Evolutionary conservation across 768 basidiomycete genomes (phyloP).

Genomic region (Amanita molliuscula): DNA sequence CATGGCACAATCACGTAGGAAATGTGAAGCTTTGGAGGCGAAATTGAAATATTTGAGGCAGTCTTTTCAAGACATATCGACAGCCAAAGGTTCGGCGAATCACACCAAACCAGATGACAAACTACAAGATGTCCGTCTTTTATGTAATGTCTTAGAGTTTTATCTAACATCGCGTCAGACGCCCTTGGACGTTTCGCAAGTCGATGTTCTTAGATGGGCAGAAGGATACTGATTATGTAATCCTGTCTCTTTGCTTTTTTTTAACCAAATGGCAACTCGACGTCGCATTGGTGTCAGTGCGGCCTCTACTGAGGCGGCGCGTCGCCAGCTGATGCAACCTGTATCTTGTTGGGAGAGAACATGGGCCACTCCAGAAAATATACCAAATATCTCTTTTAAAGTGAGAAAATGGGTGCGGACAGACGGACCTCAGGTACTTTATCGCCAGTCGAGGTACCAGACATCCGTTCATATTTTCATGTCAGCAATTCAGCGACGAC

Average conservation of each 20-base stretch:
- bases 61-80: constrained; percentile 14
- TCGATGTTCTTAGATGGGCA: constrained; percentile 48
- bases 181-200: constrained; percentile 14
- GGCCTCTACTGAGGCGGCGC: constrained; percentile 71
- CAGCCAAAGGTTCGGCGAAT: not conserved
- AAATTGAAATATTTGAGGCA: constrained; percentile 48
- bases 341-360: constrained; percentile 81
- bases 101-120: not conserved
- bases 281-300: constrained; percentile 69
- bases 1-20: constrained; percentile 25
- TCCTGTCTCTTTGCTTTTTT: not conserved
- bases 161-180: constrained; percentile 7
- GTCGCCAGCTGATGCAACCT: constrained; percentile 81
- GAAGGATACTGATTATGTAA: constrained; percentile 25
- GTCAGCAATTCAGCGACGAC: constrained; percentile 84
- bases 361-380: constrained; percentile 52
- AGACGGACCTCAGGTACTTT: constrained; percentile 58
- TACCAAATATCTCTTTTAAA: constrained; percentile 50
- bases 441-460: not conserved
- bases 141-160: no score
- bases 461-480: constrained; percentile 1
- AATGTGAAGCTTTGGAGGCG: constrained; percentile 61
- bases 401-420: constrained; percentile 75
- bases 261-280: constrained; percentile 53
- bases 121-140: no score